These are phyloP conservation scores for Mucor saturninus DNA, from an alignment of 371 early-diverging fungal genomes.

Conservation along the genomic window DNA sequence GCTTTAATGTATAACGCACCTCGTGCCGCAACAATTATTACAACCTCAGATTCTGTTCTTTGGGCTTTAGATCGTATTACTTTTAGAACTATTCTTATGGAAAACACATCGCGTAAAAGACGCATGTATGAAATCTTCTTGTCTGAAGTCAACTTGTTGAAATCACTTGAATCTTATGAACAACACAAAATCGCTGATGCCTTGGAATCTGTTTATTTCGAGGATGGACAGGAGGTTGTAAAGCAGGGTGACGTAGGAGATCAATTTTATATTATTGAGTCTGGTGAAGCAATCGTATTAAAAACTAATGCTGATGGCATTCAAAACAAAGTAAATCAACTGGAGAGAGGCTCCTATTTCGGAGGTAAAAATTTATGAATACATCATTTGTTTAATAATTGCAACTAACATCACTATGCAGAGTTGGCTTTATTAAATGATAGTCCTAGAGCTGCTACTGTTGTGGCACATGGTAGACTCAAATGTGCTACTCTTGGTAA, in stretches of 20 bases:
- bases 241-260: slow-evolving; percentile 88
- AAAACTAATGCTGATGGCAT: slow-evolving; percentile 77
- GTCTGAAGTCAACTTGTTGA: slow-evolving; percentile 85
- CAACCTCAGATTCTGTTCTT: slow-evolving; percentile 81
- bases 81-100: slow-evolving; percentile 93
- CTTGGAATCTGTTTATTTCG: slow-evolving; percentile 82
- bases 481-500: slow-evolving; percentile 92
- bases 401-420: slow-evolving; percentile 20
- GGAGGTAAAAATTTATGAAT: slow-evolving; percentile 66
- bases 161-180: slow-evolving; percentile 88
- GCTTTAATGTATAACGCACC: slow-evolving; percentile 98
- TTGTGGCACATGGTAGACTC: slow-evolving; percentile 80
- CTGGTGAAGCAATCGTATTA: slow-evolving; percentile 82
- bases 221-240: slow-evolving; percentile 82
- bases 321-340: slow-evolving; percentile 71
- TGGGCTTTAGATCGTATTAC: slow-evolving; percentile 97
- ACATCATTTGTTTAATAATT: not conserved
- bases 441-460: slow-evolving; percentile 89
- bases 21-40: slow-evolving; percentile 95
- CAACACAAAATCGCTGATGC: slow-evolving; percentile 96
- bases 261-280: slow-evolving; percentile 88
- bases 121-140: slow-evolving; percentile 94
- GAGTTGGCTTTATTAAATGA: slow-evolving; percentile 92
- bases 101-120: slow-evolving; percentile 89
- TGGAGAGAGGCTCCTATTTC: slow-evolving; percentile 91